phyloP scores from a whole-genome alignment of 2,329 filamentous ascomycete genomes.

The Dothideomycetes sp. region DNA sequence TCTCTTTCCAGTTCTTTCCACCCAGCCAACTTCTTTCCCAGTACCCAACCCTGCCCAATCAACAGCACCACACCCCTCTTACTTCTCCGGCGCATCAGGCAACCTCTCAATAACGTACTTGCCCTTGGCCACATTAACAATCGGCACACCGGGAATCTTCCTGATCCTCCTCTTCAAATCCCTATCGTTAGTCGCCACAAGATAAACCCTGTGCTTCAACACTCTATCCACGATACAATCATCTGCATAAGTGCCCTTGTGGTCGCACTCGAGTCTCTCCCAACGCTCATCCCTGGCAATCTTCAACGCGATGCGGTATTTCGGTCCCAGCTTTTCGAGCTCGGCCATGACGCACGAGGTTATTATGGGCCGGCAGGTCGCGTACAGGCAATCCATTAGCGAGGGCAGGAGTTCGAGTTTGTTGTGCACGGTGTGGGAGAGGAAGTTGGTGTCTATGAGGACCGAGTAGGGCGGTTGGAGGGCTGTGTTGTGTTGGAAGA shows the following conservation, averaged over 20 bases:
- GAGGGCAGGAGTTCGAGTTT: slow-evolving; percentile 81
- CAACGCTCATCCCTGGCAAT: slow-evolving; percentile 87
- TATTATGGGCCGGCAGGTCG: slow-evolving; percentile 81
- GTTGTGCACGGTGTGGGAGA: slow-evolving; percentile 80
- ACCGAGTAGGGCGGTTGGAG: slow-evolving; percentile 75
- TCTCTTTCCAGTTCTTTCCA: neutral
- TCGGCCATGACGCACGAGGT: slow-evolving; percentile 77
- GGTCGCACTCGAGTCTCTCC: slow-evolving; percentile 77
- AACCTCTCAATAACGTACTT: slow-evolving; percentile 94
- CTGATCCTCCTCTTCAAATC: slow-evolving; percentile 74
- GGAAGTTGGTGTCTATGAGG: slow-evolving; percentile 81
- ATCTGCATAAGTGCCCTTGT: slow-evolving; percentile 81
- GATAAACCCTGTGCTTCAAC: slow-evolving; percentile 38
- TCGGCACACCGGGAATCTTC: slow-evolving; percentile 69
- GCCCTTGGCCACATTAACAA: slow-evolving; percentile 73
- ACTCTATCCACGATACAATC: slow-evolving; percentile 55
- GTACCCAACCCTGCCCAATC: too few relatives aligned
- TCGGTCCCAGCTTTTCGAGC: slow-evolving; percentile 78
- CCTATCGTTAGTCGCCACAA: slow-evolving; percentile 54
- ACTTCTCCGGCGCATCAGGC: slow-evolving; percentile 69
- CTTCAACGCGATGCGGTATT: slow-evolving; percentile 76
- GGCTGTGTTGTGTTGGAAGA: slow-evolving; percentile 82
- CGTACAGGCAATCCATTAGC: slow-evolving; percentile 91
- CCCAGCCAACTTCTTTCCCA: too few relatives aligned
- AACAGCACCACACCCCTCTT: too few relatives aligned